Base-by-base conservation (phyloP, 139 green algal genomes). In the Ettlia oleoabundans region DNA sequence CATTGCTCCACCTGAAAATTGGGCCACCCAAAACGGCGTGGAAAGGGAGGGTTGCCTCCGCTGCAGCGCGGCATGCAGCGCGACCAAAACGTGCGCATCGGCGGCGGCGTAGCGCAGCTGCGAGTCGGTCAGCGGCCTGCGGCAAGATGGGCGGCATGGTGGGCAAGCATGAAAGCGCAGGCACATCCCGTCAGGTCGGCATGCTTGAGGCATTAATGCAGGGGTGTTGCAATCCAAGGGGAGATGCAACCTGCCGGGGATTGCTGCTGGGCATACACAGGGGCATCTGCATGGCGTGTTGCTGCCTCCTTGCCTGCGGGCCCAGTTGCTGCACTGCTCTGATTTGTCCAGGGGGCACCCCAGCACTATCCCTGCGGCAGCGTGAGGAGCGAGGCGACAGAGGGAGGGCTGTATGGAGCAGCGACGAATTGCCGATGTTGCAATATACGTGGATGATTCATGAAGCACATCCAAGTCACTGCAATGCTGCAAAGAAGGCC, bases 271-370 rank as follows among this genome's bases (percentile, higher is more conserved):
- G n/a, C n/a, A n/a, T n/a, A n/a, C n/a, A n/a, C n/a, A n/a, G n/a
- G n/a, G n/a, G n/a, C n/a, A n/a, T n/a, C n/a, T n/a, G n/a, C n/a
- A n/a, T n/a, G n/a, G n/a, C n/a, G n/a, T n/a, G n/a, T n/a, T n/a
- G n/a, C n/a, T n/a, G n/a, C n/a, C n/a, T n/a, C n/a, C n/a, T n/a
- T n/a, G n/a, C n/a, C n/a, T n/a, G 33, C 70, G 30, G 8, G 43
- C 70, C 85, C 85, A 89, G 38, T 82, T 51, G 77, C 47, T 79
- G 78, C 79, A 86, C 58, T 89, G 85, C 62, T 89, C 73, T 22
- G 37, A 18, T 42, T 89, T 89, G 73, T 89, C 84, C 61, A 89
- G 26, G 3, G n/a, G 24, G 19, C 65, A 21, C 5, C 84, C 63
- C 47, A 89, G 67, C 52, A 89, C n/a, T n/a, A n/a, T n/a, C n/a